These are phyloP conservation scores for Exophiala lecanii-corni DNA, from an alignment of 2,329 filamentous ascomycete species.

Conservation along the genomic window DNA sequence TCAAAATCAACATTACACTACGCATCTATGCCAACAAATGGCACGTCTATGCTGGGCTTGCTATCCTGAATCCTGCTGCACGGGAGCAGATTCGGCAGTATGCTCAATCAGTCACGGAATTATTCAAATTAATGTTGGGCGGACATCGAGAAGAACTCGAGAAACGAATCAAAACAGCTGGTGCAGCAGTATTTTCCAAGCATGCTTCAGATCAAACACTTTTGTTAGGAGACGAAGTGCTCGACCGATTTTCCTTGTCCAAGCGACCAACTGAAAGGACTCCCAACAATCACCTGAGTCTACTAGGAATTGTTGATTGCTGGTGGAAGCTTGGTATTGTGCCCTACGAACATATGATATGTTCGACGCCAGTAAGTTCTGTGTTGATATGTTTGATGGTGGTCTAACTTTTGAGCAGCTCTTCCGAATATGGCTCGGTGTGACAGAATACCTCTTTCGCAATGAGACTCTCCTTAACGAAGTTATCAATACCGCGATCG, in stretches of 20 bases:
- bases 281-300: slow-evolving; percentile 87
- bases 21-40: slow-evolving; percentile 98
- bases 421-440: slow-evolving; percentile 92
- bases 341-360: slow-evolving; percentile 99
- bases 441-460: slow-evolving; percentile 94
- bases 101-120: slow-evolving; percentile 81
- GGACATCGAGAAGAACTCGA: slow-evolving; percentile 73
- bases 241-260: slow-evolving; percentile 84
- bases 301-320: slow-evolving; percentile 96
- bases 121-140: slow-evolving; percentile 95
- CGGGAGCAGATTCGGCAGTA: slow-evolving; percentile 92
- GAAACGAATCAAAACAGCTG: slow-evolving; percentile 71
- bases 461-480: slow-evolving; percentile 76
- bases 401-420: slow-evolving; percentile 45
- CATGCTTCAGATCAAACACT: slow-evolving; percentile 56
- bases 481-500: slow-evolving; percentile 76
- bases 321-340: slow-evolving; percentile 93
- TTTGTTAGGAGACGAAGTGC: slow-evolving; percentile 70
- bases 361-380: slow-evolving; percentile 74
- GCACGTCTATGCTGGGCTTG: slow-evolving; percentile 97
- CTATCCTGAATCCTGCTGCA: slow-evolving; percentile 91
- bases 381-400: slow-evolving; percentile 1
- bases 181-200: slow-evolving; percentile 62
- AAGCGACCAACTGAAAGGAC: slow-evolving; percentile 61
- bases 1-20: slow-evolving; percentile 96